Evolutionary conservation across 176 grass and related monocot species (phyloP).

Genomic region (Poa annua): DNA sequence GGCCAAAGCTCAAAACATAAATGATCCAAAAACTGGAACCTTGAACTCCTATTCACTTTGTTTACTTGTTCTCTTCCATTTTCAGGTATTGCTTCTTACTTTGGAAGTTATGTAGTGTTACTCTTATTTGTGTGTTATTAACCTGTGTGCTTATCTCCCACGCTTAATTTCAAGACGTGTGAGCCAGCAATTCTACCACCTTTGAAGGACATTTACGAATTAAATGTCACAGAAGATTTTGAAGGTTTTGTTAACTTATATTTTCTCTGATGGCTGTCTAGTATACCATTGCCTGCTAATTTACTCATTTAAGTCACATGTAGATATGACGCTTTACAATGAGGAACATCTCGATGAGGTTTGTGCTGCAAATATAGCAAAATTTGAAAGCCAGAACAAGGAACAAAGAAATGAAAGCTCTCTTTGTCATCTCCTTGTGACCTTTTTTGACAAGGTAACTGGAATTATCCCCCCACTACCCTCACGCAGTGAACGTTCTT

Average conservation of each 20-base stretch:
- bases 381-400: slow-evolving; percentile 50
- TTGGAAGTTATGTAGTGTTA: not conserved
- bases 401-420: slow-evolving; percentile 66
- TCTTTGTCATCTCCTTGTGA: slow-evolving; percentile 58
- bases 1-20: slow-evolving; percentile 96
- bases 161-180: slow-evolving; percentile 55
- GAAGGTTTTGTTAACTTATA: slow-evolving; percentile 46
- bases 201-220: slow-evolving; percentile 74
- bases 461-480: slow-evolving; percentile 12
- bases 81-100: slow-evolving; percentile 76
- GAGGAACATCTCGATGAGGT: slow-evolving; percentile 63
- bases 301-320: slow-evolving; percentile 49
- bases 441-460: slow-evolving; percentile 84
- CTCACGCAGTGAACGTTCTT: slow-evolving; percentile 18
- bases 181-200: slow-evolving; percentile 84
- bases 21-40: slow-evolving; percentile 82
- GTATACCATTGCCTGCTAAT: slow-evolving; percentile 14
- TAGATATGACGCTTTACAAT: slow-evolving; percentile 40
- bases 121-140: slow-evolving; percentile 30
- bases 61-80: slow-evolving; percentile 87
- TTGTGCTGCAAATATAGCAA: slow-evolving; percentile 72
- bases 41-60: slow-evolving; percentile 95
- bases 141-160: slow-evolving; percentile 24
- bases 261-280: slow-evolving; percentile 20
- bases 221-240: slow-evolving; percentile 68